Base-by-base conservation (phyloP, 2,329 filamentous ascomycete genomes). In the Lizonia empirigonia region DNA sequence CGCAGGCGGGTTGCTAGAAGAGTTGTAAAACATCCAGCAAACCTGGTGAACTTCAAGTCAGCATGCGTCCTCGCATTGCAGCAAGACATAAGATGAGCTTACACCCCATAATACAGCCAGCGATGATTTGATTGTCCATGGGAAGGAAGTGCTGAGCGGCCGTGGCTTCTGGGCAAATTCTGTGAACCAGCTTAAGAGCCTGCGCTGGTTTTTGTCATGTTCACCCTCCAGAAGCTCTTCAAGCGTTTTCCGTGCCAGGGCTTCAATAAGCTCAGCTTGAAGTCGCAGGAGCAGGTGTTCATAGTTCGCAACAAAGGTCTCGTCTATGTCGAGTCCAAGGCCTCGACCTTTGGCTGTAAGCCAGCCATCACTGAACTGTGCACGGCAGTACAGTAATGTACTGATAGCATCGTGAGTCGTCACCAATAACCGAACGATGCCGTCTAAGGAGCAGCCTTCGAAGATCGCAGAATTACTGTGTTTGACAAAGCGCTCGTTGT, bases 91-190 rank as follows among this genome's bases (percentile, higher is more conserved):
- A 32, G 27, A 24, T 15, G 34, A 53, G 27, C 50, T 44, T 48
- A 53, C 74, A 18, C 74, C 75, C 74, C 75, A 77, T 15, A 77
- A 62, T 16, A 77, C 74, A 12, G 75, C 69, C 38, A 77, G 66
- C 30, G 72, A 73, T 0, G 74, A 72, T 62, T 72, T 71, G 64
- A 77, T 74, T 13, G 73, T 76, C 76, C 74, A 78, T 50, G 74
- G 75, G 62, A 75, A 53, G 10, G 55, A 62, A 15, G 74, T 74
- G 50, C 69, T 74, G 18, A 76, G 60, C 12, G 72, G 74, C 22
- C 68, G 66, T 32, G 67, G 68, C 56, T 73, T 69, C 56, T 72
- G 65, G 2, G 70, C 69, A 56, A 72, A 77, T 56, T 77, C 75
- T 5, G 69, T 63, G 51, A 77, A 77, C 72, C 73, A 76, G 26